A percentile compares a stretch with the other conserved stretches of the same genome.
These are phyloP conservation scores for Blastobotrys ciferrii DNA, from an alignment of 1,139 yeast species.

Conservation along the genomic window DNA sequence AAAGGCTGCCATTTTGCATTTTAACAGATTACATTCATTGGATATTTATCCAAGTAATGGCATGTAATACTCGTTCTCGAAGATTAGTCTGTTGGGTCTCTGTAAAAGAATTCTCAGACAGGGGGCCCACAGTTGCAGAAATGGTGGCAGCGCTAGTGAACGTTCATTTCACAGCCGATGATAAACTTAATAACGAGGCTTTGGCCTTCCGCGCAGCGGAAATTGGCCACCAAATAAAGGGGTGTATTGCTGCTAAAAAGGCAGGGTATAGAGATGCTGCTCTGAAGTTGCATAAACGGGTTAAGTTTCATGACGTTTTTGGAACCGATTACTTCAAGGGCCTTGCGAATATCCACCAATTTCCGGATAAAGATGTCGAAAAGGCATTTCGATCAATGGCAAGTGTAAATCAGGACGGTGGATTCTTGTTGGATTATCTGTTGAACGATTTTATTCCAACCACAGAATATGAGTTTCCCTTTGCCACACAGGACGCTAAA, in stretches of 20 bases:
- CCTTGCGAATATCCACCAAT: not conserved
- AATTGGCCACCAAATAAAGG: not conserved
- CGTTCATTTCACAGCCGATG: not conserved
- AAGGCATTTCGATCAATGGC: not conserved
- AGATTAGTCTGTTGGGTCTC: slow-evolving; percentile 7
- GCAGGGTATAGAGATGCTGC: not conserved
- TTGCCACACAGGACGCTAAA: not conserved
- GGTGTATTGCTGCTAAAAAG: not conserved
- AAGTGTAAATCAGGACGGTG: not conserved
- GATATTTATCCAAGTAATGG: slow-evolving; percentile 21
- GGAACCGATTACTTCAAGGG: not conserved
- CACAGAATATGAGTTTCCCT: not conserved
- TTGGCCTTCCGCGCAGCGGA: not conserved
- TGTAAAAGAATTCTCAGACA: slow-evolving; percentile 14
- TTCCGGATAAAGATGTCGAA: not conserved
- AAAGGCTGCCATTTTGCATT: slow-evolving; percentile 13
- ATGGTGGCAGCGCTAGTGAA: slow-evolving; percentile 16
- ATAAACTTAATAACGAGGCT: not conserved
- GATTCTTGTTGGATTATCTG: not conserved
- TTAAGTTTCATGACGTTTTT: not conserved
- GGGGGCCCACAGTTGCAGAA: slow-evolving; percentile 20
- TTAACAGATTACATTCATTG: slow-evolving; percentile 26
- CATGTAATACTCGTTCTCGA: slow-evolving; percentile 4
- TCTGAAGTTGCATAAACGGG: not conserved
- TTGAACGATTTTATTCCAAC: not conserved